Evolutionary conservation across 2,329 filamentous ascomycete species (phyloP).

Genomic region (Diatrype stigma): DNA sequence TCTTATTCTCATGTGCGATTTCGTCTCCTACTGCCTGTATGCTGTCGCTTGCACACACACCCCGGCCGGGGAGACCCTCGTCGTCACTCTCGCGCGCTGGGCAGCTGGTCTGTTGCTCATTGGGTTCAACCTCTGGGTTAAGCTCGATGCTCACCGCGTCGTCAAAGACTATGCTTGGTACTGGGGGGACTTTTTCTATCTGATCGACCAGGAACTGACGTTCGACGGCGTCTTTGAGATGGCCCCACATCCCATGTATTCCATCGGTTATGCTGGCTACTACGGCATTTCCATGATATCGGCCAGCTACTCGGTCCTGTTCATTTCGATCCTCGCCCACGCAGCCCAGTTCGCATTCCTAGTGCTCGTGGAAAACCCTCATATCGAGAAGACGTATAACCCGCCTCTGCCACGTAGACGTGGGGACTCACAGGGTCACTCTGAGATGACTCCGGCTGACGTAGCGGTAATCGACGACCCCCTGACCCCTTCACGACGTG

Average conservation of each 20-base stretch:
- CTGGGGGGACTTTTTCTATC: slow-evolving; percentile 99
- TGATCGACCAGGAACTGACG: slow-evolving; percentile 94
- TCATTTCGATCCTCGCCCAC: slow-evolving; percentile 94
- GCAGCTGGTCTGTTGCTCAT: slow-evolving; percentile 71
- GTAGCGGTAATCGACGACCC: slow-evolving; percentile 16
- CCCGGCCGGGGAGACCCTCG: slow-evolving; percentile 65
- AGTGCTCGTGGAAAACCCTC: slow-evolving; percentile 87
- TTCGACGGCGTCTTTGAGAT: slow-evolving; percentile 99
- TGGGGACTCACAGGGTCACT: slow-evolving; percentile 21
- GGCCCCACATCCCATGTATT: slow-evolving; percentile 98
- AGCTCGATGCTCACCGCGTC: slow-evolving; percentile 93
- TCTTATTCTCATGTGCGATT: slow-evolving; percentile 98
- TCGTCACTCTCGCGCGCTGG: slow-evolving; percentile 75
- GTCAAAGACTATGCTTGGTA: slow-evolving; percentile 99
- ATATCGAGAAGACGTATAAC: slow-evolving; percentile 98
- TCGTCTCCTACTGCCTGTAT: slow-evolving; percentile 94
- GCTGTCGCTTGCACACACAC: slow-evolving; percentile 80
- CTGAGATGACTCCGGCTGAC: slow-evolving; percentile 9
- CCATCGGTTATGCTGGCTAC: slow-evolving; percentile 94
- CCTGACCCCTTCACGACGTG: slow-evolving; percentile 21
- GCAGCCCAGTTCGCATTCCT: slow-evolving; percentile 92
- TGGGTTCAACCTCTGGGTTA: slow-evolving; percentile 96
- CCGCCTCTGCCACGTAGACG: slow-evolving; percentile 71
- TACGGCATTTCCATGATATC: slow-evolving; percentile 98
- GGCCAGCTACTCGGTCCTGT: slow-evolving; percentile 93